Conservation (phyloP, 257 asterid genomes). For the Echites panduratus region DNA sequence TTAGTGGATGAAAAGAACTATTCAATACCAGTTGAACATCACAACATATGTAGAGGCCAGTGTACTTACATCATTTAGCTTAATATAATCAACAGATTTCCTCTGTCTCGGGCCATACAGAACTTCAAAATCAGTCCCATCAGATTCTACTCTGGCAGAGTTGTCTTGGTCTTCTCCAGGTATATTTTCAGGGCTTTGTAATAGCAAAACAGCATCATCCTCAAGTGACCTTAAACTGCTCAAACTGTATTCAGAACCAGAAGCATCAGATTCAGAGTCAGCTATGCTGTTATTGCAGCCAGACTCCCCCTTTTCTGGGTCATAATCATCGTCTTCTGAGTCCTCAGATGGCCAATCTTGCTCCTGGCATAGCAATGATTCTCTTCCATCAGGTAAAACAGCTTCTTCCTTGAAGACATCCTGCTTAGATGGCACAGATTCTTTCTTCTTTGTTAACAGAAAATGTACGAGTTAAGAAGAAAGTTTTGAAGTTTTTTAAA, state of each 20-base stretch:
- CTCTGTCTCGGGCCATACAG: slow-evolving; percentile 64
- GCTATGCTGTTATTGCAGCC: slow-evolving; percentile 38
- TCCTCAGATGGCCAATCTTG: slow-evolving; percentile 98
- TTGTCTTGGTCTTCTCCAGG: slow-evolving; percentile 26
- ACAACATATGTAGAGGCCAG: not conserved
- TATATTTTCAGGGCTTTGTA: slow-evolving; percentile 33
- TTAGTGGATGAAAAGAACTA: not conserved
- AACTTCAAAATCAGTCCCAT: slow-evolving; percentile 54
- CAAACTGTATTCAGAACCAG: slow-evolving; percentile 43
- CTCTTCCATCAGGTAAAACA: slow-evolving; percentile 58
- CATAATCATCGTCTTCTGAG: slow-evolving; percentile 87
- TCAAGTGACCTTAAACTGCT: slow-evolving; percentile 69
- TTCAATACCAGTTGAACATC: not conserved
- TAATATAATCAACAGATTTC: slow-evolving; percentile 70
- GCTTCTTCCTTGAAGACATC: slow-evolving; percentile 95
- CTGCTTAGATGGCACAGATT: slow-evolving; percentile 35
- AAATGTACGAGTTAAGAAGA: slow-evolving; percentile 8
- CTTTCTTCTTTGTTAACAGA: slow-evolving; percentile 17
- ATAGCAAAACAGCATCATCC: slow-evolving; percentile 44
- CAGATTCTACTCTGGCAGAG: slow-evolving; percentile 49
- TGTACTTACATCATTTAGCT: slow-evolving; percentile 72
- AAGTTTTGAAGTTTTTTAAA: slow-evolving; percentile 11
- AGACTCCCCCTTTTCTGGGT: slow-evolving; percentile 57
- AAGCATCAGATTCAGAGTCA: slow-evolving; percentile 46
- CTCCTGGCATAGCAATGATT: slow-evolving; percentile 40